These are phyloP conservation scores for Galerina sulciceps DNA, from an alignment of 768 basidiomycete genomes.

Conservation along the genomic window DNA sequence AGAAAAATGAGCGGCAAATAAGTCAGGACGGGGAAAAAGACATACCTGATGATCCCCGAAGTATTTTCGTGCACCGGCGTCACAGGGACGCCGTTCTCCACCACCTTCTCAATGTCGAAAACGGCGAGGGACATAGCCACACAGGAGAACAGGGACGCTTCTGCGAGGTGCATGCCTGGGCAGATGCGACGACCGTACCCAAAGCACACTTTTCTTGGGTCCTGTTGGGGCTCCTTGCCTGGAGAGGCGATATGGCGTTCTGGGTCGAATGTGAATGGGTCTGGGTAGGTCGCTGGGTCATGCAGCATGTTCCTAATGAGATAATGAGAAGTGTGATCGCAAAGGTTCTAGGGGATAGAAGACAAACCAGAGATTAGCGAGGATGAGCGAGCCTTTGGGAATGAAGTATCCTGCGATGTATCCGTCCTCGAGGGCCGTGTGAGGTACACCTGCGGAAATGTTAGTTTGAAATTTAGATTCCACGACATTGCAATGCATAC, in stretches of 20 bases:
- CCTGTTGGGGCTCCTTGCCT: slow-evolving; percentile 34
- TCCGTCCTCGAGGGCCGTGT: slow-evolving; percentile 49
- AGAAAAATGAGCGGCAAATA: background rate
- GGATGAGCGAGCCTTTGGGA: slow-evolving; percentile 51
- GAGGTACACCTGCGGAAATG: slow-evolving; percentile 43
- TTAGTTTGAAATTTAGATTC: background rate
- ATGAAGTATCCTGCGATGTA: slow-evolving; percentile 46
- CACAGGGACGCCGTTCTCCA: slow-evolving; percentile 49
- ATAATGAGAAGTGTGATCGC: background rate
- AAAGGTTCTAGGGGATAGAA: background rate
- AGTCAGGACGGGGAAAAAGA: background rate
- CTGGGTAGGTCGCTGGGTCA: slow-evolving; percentile 51
- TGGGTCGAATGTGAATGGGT: slow-evolving; percentile 54
- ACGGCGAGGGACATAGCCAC: slow-evolving; percentile 48
- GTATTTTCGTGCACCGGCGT: slow-evolving; percentile 49
- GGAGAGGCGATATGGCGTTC: slow-evolving; percentile 42
- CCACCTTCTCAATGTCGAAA: slow-evolving; percentile 49
- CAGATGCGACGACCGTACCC: slow-evolving; percentile 53
- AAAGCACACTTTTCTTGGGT: slow-evolving; percentile 47
- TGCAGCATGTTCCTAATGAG: slow-evolving; percentile 55
- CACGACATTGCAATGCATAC: slow-evolving; percentile 19
- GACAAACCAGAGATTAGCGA: slow-evolving; percentile 52
- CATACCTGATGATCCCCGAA: slow-evolving; percentile 50
- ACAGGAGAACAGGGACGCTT: slow-evolving; percentile 50
- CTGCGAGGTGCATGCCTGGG: slow-evolving; percentile 55